Evolutionary conservation across 345 rosid genomes (phyloP).

Genomic region (Lepidium africanum): DNA sequence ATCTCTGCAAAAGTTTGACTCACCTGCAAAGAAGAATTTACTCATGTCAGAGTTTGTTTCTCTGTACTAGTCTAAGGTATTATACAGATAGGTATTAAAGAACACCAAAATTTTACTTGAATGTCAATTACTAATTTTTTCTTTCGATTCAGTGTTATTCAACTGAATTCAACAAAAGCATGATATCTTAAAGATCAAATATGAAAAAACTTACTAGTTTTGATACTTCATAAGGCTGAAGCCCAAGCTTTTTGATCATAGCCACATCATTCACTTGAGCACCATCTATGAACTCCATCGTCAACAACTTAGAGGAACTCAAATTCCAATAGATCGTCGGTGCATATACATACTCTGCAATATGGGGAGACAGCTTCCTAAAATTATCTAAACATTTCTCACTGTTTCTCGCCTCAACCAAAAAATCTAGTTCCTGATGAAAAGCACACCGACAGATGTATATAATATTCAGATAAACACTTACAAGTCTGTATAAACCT

Average conservation of each 20-base stretch:
- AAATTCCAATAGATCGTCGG: constrained; percentile 77
- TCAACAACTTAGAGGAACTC: constrained; percentile 78
- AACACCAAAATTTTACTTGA: not conserved
- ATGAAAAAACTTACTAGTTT: constrained; percentile 55
- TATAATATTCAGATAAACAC: not conserved
- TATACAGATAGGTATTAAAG: not conserved
- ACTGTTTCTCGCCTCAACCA: constrained; percentile 84
- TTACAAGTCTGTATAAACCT: not conserved
- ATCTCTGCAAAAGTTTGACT: constrained; percentile 88
- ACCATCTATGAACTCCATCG: constrained; percentile 96
- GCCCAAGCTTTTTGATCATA: constrained; percentile 60
- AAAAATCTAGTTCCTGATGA: constrained; percentile 81
- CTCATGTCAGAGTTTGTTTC: not conserved
- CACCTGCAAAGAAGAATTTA: constrained; percentile 41
- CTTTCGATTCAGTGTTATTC: not conserved
- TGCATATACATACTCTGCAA: constrained; percentile 74
- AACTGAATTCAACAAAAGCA: not conserved
- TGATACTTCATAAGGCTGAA: constrained; percentile 70
- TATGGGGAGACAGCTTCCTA: constrained; percentile 77
- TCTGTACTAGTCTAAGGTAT: not conserved
- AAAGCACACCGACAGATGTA: not conserved
- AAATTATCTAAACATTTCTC: constrained; percentile 87
- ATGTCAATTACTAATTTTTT: not conserved
- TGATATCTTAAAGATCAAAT: not conserved
- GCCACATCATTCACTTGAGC: constrained; percentile 75